A percentile compares a stretch with the other conserved stretches of the same genome.
These are phyloP conservation scores for Populus alba DNA, from an alignment of 345 rosid species.

Conservation along the genomic window DNA sequence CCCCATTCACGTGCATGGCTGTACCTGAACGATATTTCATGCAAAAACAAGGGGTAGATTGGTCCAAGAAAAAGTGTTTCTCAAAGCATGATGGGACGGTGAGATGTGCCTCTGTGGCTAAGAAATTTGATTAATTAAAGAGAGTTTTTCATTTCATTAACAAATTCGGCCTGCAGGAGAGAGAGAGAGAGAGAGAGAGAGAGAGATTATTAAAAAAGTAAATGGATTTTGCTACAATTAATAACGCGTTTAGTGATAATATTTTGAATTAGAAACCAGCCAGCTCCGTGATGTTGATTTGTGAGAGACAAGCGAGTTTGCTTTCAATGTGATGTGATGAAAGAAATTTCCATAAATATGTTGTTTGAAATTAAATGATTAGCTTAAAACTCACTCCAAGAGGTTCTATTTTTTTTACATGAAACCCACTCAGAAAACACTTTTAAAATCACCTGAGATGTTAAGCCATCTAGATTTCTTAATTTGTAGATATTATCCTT, in stretches of 20 bases:
- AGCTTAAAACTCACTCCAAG: no score
- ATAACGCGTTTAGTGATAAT: neutral
- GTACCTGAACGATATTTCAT: neutral
- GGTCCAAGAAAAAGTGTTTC: neutral
- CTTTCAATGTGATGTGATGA: neutral
- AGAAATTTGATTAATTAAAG: neutral
- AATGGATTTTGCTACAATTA: neutral
- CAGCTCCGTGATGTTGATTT: neutral
- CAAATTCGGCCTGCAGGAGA: neutral
- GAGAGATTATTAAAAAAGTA: neutral
- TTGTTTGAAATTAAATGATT: no score
- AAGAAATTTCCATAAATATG: no score
- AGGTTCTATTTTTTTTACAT: no score
- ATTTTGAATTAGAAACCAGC: neutral
- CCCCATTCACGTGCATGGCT: conserved; percentile 29
- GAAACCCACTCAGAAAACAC: no score
- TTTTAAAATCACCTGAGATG: no score
- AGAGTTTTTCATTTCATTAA: neutral
- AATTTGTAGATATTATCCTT: no score
- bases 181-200: neutral
- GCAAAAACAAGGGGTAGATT: neutral
- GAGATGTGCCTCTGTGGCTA: neutral
- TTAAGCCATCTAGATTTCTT: no score
- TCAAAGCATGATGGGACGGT: neutral
- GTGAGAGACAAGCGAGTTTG: neutral